Evolutionary conservation across 345 rosid genomes (phyloP).

Genomic region (Salix brachista): DNA sequence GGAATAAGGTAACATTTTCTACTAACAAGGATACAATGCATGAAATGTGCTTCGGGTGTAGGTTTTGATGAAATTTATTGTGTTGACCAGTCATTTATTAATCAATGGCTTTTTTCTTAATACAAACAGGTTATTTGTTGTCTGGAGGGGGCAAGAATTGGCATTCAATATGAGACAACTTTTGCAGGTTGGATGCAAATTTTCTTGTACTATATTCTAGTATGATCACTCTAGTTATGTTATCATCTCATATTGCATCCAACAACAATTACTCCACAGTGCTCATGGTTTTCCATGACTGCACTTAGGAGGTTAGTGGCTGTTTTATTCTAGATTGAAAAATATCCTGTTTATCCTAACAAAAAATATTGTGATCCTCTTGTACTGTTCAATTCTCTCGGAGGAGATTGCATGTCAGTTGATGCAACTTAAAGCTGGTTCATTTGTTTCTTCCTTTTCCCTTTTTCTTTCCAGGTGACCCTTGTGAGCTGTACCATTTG

Average conservation of each 20-base stretch:
- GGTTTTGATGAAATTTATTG: background rate
- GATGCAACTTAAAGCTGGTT: slow-evolving; percentile 15
- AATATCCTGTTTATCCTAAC: background rate
- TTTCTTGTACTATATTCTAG: background rate
- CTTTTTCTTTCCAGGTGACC: slow-evolving; percentile 52
- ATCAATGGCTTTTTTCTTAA: background rate
- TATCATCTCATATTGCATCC: background rate
- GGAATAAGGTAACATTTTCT: slow-evolving; percentile 55
- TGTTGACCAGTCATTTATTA: slow-evolving; percentile 1
- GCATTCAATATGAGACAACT: slow-evolving; percentile 86
- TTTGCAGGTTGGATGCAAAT: slow-evolving; percentile 61
- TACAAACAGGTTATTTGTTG: slow-evolving; percentile 72
- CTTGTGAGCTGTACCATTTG: slow-evolving; percentile 76
- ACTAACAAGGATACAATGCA: background rate
- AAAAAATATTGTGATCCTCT: background rate
- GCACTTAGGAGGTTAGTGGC: background rate
- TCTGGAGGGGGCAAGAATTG: slow-evolving; percentile 87
- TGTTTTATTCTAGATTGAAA: background rate
- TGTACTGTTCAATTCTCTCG: background rate
- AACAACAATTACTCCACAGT: background rate
- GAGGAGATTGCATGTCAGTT: background rate
- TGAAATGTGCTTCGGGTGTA: background rate
- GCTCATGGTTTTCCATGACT: background rate
- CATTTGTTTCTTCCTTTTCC: background rate
- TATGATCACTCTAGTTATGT: background rate